A percentile compares a stretch with the other conserved stretches of the same genome.
Evolutionary conservation across 1,284 basidiomycete species (phyloP).

Genomic region (Marasmius oreades): DNA sequence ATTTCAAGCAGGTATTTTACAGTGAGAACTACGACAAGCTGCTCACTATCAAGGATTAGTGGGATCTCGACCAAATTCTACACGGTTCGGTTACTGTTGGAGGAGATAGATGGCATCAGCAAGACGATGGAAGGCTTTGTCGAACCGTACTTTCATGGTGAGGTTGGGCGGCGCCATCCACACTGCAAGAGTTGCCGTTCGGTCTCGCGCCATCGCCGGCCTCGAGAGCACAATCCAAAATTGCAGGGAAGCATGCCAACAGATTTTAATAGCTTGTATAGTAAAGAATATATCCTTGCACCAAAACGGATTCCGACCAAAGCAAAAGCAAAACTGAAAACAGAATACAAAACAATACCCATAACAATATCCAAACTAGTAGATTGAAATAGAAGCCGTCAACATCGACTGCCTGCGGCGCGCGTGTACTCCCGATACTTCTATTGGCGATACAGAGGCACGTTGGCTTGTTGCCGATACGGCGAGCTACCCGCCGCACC

Average conservation of each 20-base stretch:
- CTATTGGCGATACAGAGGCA: background rate
- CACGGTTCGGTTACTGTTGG: conserved; percentile 22
- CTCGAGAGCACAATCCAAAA: too few relatives aligned
- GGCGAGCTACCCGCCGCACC: background rate
- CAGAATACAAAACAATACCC: background rate
- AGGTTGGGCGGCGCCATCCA: too few relatives aligned
- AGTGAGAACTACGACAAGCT: conserved; percentile 20
- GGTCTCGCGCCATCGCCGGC: too few relatives aligned
- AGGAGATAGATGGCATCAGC: conserved; percentile 20
- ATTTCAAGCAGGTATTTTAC: conserved; percentile 21
- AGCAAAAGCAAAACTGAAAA: too few relatives aligned
- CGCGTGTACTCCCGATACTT: background rate
- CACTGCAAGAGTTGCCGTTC: too few relatives aligned
- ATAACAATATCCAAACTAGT: background rate
- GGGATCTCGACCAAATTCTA: conserved; percentile 21
- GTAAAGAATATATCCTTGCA: too few relatives aligned
- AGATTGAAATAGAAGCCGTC: background rate
- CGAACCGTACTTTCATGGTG: background rate
- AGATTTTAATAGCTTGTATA: too few relatives aligned
- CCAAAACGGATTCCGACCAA: too few relatives aligned
- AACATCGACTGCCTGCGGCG: too few relatives aligned
- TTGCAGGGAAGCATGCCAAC: too few relatives aligned
- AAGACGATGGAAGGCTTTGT: conserved; percentile 18
- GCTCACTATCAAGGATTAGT: conserved; percentile 20
- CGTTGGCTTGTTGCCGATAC: background rate